These are phyloP conservation scores for Cyberlindnera galapagoensis DNA, from an alignment of 805 yeast genomes.

Conservation along the genomic window DNA sequence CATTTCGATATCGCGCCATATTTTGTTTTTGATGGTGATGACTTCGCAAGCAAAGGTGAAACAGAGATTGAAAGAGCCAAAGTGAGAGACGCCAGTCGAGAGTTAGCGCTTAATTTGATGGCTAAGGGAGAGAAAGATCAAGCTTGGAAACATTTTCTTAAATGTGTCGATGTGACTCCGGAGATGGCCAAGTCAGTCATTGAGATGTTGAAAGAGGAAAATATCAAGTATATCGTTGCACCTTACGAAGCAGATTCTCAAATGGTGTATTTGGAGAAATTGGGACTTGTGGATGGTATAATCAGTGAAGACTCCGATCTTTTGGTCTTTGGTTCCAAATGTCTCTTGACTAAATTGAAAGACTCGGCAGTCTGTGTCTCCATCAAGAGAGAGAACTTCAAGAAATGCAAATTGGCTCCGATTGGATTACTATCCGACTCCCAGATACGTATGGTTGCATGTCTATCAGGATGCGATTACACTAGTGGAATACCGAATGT, in stretches of 20 bases:
- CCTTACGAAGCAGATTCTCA: conserved; percentile 99
- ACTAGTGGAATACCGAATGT: conserved; percentile 78
- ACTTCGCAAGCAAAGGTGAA: conserved; percentile 67
- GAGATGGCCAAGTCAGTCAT: conserved; percentile 86
- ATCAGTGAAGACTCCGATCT: conserved; percentile 93
- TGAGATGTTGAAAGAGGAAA: conserved; percentile 52
- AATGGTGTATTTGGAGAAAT: conserved; percentile 79
- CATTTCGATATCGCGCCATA: conserved; percentile 70
- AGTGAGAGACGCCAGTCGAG: conserved; percentile 51
- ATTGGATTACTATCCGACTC: conserved; percentile 44
- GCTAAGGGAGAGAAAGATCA: conserved; percentile 45
- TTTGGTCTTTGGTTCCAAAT: conserved; percentile 76
- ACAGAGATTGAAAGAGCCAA: conserved; percentile 63
- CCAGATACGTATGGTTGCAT: conserved; percentile 71
- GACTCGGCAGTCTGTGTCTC: conserved; percentile 66
- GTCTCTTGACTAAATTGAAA: conserved; percentile 74
- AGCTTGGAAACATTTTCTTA: conserved; percentile 66
- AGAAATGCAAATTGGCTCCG: conserved; percentile 40
- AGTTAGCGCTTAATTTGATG: conserved; percentile 46
- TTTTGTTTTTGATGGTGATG: conserved; percentile 91
- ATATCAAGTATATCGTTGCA: conserved; percentile 77
- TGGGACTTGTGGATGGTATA: conserved; percentile 74
- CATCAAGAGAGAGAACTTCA: conserved; percentile 52
- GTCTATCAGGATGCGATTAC: conserved; percentile 95
- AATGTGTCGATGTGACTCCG: conserved; percentile 83